Evolutionary conservation across 1,284 basidiomycete species (phyloP).

Genomic region (Sutorius eximius): DNA sequence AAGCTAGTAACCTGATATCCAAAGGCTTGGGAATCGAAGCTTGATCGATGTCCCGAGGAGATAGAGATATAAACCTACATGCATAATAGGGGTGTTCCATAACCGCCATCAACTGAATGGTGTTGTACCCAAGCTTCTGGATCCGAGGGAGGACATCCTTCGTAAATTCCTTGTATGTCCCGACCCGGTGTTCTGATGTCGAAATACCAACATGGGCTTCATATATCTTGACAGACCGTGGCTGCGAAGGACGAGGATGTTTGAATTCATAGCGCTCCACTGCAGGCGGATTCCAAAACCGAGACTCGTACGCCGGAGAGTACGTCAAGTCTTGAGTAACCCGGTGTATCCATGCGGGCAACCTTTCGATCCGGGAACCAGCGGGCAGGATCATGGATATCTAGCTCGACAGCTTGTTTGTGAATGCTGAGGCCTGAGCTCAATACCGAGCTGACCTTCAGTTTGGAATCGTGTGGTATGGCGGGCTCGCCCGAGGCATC

Average conservation of each 20-base stretch:
- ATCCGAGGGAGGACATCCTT: slow-evolving; percentile 84
- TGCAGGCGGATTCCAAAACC: slow-evolving; percentile 95
- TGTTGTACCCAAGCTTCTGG: slow-evolving; percentile 91
- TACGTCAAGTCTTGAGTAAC: slow-evolving; percentile 92
- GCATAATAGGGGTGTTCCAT: slow-evolving; percentile 99
- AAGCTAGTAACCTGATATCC: slow-evolving; percentile 98
- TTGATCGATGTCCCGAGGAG: slow-evolving; percentile 6
- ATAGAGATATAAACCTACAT: slow-evolving; percentile 52
- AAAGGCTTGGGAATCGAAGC: slow-evolving; percentile 60
- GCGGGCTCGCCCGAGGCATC: slow-evolving; percentile 67
- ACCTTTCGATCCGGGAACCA: slow-evolving; percentile 83
- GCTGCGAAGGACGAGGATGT: slow-evolving; percentile 68
- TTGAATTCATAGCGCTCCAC: slow-evolving; percentile 81
- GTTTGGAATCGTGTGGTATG: slow-evolving; percentile 92
- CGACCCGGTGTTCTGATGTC: slow-evolving; percentile 82
- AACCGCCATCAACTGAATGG: slow-evolving; percentile 95
- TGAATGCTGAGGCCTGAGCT: not conserved
- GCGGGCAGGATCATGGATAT: slow-evolving; percentile 82
- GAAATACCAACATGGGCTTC: slow-evolving; percentile 99
- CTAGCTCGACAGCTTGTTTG: slow-evolving; percentile 37
- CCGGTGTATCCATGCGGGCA: slow-evolving; percentile 92
- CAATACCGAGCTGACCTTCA: slow-evolving; percentile 62
- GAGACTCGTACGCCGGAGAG: slow-evolving; percentile 92
- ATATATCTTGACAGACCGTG: slow-evolving; percentile 82
- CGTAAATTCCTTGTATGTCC: slow-evolving; percentile 96